Conservation (phyloP, 2,329 filamentous ascomycete genomes). For the Hypoxylon rubiginosum region DNA sequence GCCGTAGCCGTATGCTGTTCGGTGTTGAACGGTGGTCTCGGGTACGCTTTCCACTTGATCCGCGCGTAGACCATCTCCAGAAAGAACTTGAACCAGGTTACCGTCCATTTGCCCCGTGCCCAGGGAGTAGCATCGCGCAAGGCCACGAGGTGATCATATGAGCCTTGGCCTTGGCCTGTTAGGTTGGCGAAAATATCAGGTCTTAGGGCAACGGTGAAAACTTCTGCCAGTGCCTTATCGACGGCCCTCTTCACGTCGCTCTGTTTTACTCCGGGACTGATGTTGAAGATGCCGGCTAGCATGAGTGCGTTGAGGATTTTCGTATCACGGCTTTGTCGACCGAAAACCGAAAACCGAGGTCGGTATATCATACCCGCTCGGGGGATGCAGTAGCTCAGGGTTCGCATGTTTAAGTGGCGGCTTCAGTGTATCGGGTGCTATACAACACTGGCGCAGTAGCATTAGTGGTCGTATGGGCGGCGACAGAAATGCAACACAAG, state of each 20-base stretch:
- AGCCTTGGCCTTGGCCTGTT: neutral
- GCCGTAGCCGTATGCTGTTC: slow-evolving; percentile 14
- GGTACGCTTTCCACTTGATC: slow-evolving; percentile 8
- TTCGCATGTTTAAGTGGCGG: neutral
- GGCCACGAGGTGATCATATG: neutral
- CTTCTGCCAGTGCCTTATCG: neutral
- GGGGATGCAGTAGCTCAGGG: neutral
- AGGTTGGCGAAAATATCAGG: neutral
- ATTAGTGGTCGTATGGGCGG: neutral
- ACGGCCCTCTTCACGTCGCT: neutral
- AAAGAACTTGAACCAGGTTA: neutral
- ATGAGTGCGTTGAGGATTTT: neutral
- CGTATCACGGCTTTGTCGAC: neutral
- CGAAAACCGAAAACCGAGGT: neutral
- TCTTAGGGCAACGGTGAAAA: neutral
- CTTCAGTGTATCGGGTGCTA: neutral
- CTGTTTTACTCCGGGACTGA: neutral
- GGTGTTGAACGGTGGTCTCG: slow-evolving; percentile 7
- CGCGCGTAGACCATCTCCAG: slow-evolving; percentile 15
- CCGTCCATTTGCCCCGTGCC: neutral
- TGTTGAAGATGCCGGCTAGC: neutral
- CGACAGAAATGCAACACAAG: no score
- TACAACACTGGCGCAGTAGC: neutral
- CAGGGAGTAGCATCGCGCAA: neutral
- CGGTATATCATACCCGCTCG: slow-evolving; percentile 16